Evolutionary conservation across 78 protist genomes (phyloP).

Genomic region (Acrasis kona): DNA sequence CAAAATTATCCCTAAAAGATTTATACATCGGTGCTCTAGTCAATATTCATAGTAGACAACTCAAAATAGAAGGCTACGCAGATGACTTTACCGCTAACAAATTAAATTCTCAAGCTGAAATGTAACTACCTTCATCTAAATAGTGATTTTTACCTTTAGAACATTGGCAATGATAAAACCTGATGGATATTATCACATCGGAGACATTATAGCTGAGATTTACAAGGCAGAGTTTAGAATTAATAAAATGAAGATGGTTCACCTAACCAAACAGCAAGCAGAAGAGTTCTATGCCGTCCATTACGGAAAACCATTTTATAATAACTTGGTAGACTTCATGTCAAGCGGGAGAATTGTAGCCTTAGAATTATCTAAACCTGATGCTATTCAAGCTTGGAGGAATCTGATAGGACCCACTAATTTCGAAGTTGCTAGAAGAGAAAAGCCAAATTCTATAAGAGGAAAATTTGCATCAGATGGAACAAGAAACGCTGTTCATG

Average conservation of each 20-base stretch:
- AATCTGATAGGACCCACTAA: no score
- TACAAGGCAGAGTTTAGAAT: not conserved
- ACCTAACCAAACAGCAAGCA: not conserved
- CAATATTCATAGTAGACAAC: slow-evolving; percentile 40
- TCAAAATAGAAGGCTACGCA: slow-evolving; percentile 29
- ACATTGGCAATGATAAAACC: not conserved
- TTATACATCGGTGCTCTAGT: slow-evolving; percentile 35
- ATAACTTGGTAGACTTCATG: no score
- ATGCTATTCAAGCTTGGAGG: no score
- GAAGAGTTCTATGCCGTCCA: not conserved
- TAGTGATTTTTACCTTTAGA: not conserved
- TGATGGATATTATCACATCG: not conserved
- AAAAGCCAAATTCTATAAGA: slow-evolving; percentile 44
- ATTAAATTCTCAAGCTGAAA: not conserved
- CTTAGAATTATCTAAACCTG: no score
- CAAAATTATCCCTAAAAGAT: slow-evolving; percentile 10
- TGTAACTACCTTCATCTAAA: not conserved
- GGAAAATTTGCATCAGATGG: slow-evolving; percentile 34
- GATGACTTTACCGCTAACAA: slow-evolving; percentile 22
- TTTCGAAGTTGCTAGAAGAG: no score
- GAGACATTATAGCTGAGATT: not conserved
- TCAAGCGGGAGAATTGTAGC: no score
- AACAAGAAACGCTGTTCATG: slow-evolving; percentile 54
- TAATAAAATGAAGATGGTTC: not conserved
- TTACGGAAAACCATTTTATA: no score